Conservation (phyloP, 2,329 filamentous ascomycete genomes). For the Penicillium sp. region DNA sequence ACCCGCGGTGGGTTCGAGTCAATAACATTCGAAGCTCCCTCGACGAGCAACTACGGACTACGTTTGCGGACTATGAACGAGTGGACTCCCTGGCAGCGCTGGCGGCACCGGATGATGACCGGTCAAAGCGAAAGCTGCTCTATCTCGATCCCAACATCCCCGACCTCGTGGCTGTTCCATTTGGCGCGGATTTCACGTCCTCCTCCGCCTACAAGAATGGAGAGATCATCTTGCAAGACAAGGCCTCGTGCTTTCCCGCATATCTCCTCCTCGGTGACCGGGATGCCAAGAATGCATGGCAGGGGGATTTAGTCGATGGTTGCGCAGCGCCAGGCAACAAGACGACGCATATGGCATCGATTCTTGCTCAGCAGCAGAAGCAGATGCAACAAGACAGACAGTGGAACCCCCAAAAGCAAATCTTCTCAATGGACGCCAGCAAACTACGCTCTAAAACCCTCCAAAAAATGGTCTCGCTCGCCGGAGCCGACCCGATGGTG, state of each 20-base stretch:
- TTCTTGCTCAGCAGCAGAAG: conserved; percentile 45
- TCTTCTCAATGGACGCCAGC: conserved; percentile 46
- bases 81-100: conserved; percentile 55
- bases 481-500: conserved; percentile 63
- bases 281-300: conserved; percentile 28
- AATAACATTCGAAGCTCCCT: conserved; percentile 71
- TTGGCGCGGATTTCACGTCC: conserved; percentile 64
- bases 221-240: conserved; percentile 85
- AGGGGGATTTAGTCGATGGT: conserved; percentile 77
- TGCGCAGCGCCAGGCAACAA: conserved; percentile 97
- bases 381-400: conserved; percentile 22
- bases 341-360: conserved; percentile 83
- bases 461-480: conserved; percentile 74
- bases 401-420: conserved; percentile 31
- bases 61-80: conserved; percentile 60
- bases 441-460: conserved; percentile 62
- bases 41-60: conserved; percentile 64
- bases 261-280: conserved; percentile 64
- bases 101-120: conserved; percentile 33
- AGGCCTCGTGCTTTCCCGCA: conserved; percentile 93
- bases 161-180: conserved; percentile 72
- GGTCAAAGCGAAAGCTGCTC: conserved; percentile 24
- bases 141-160: conserved; percentile 78
- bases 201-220: conserved; percentile 68
- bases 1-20: conserved; percentile 88